Conservation (phyloP, 2,329 filamentous ascomycete genomes). For the Fusarium pininemorale region DNA sequence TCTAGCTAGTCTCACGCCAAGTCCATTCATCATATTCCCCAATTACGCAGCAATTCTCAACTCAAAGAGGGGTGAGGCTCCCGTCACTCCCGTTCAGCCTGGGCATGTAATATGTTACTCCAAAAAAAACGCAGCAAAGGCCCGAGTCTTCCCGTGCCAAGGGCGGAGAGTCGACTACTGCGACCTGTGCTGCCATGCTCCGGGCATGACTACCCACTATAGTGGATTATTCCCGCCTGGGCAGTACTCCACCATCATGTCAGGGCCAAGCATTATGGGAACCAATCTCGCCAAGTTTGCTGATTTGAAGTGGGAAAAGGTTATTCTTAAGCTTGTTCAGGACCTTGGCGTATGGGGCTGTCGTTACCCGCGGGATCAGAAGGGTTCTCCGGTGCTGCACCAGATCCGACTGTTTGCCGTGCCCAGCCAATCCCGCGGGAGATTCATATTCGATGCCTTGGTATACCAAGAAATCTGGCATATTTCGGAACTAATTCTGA, state of each 20-base stretch:
- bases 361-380: conserved; percentile 3
- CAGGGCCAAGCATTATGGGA: not conserved
- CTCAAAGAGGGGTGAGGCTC: not conserved
- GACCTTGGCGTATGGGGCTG: not conserved
- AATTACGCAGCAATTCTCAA: not conserved
- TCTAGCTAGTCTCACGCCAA: not conserved
- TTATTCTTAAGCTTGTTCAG: not conserved
- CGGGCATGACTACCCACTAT: not conserved
- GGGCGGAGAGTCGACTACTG: not conserved
- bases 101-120: not conserved
- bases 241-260: not conserved
- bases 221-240: not conserved
- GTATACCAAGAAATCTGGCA: not conserved
- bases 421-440: conserved; percentile 6
- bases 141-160: conserved; percentile 1
- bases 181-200: not conserved
- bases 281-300: too few species aligned
- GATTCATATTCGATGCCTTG: not conserved
- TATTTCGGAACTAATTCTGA: not conserved
- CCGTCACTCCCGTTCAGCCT: not conserved
- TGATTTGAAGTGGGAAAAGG: not conserved
- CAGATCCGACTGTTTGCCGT: not conserved
- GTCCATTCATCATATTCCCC: not conserved
- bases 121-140: not conserved
- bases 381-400: not conserved